phyloP scores from a whole-genome alignment of 306 rosid genomes.

The cucumber (Cucumis sativus) region DNA sequence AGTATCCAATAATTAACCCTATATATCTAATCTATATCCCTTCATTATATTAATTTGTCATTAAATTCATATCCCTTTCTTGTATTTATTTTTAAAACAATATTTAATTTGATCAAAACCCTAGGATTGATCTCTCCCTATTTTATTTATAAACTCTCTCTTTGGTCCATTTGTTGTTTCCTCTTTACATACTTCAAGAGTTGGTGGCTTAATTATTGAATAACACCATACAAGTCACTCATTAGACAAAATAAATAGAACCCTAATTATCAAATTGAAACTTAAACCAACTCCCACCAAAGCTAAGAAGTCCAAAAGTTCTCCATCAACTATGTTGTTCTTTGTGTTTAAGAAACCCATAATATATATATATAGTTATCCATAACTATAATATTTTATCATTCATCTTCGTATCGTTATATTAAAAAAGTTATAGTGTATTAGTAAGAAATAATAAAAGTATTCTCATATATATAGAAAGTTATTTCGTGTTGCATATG shows the following conservation, averaged over 20 bases:
- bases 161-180: constrained; percentile 2
- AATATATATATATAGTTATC: no score
- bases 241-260: not conserved
- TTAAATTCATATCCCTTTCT: not conserved
- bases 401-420: no score
- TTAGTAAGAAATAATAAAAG: no score
- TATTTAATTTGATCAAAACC: not conserved
- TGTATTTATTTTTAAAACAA: not conserved
- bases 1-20: not conserved
- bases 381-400: not conserved
- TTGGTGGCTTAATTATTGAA: not conserved
- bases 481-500: no score
- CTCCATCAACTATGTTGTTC: not conserved
- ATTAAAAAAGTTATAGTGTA: no score
- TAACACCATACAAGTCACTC: not conserved
- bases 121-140: not conserved
- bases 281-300: not conserved
- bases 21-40: not conserved
- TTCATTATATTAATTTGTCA: not conserved
- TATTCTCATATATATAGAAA: no score
- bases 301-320: not conserved
- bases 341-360: not conserved
- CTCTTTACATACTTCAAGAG: not conserved
- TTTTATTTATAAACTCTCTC: not conserved
- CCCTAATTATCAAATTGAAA: not conserved